Evolutionary conservation across 352 stramenopile genomes (phyloP), one percentile per base, ranked within the genome.

Genomic region (Phytopythium montanum): DNA sequence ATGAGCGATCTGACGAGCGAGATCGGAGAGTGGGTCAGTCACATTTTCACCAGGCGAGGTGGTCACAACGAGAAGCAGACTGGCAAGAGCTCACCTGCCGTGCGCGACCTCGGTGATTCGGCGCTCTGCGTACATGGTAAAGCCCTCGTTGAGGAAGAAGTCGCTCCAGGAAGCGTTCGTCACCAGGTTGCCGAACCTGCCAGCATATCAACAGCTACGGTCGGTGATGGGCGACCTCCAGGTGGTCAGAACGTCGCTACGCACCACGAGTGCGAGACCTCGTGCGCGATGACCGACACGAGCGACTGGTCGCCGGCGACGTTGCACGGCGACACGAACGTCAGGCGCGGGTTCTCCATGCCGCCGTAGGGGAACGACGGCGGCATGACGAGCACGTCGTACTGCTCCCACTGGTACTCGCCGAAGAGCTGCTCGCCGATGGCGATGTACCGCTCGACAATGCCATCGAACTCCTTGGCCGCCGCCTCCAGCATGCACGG

Each of bases 341-440:
- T 97, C 38, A 97, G 75, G 31, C 88, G 81, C 10, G 92, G 92
- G 72, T 98, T 98, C 71, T 99, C 97, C 97, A 99, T 99, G n/a
- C 97, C 97, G 36, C 97, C 97, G 70, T 99, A 99, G 0, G 88
- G 86, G 59, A 97, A 97, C n/a, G 79, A 94, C 8, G 85, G 85
- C 12, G 87, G 87, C 84, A 96, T 90, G 36, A 91, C 75, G 42
- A 96, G 56, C 53, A 96, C 59, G 57, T 94, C 86, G 61, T 96
- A 96, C 10, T 75, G 79, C 56, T 91, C 83, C 87, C 87, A 96
- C 53, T 83, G 55, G 59, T 96, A 96, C n/a, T 82, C 72, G 14
- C 83, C 85, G 55, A 96, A 92, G 34, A 93, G 79, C 1, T 67
- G 65, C 59, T 94, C 87, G 26, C 85, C 83, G 19, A 89, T 85